These are phyloP conservation scores for Corymbia citriodora DNA, from an alignment of 441 rosid species.

Conservation along the genomic window DNA sequence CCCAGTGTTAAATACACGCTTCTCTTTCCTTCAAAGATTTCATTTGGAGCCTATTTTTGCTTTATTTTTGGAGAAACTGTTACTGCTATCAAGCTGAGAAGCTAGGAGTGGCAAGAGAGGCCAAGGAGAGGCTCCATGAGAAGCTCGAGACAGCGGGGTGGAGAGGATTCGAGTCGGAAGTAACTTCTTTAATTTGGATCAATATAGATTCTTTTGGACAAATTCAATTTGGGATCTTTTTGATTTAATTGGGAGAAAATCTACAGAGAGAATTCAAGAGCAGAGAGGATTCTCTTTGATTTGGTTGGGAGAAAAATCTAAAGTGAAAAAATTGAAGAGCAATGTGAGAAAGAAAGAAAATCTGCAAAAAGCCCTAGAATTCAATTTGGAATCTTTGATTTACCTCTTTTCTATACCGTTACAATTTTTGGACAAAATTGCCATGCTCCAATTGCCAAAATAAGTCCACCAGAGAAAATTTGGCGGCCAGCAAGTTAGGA, in stretches of 20 bases:
- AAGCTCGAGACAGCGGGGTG: accelerated
- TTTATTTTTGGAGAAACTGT: accelerated
- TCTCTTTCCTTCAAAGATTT: not conserved
- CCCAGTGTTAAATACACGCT: accelerated
- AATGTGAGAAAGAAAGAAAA: accelerated
- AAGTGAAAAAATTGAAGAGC: not conserved
- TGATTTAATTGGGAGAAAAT: not conserved
- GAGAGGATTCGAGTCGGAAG: not conserved
- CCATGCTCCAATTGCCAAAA: accelerated
- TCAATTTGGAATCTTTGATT: not conserved
- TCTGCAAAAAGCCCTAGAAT: not conserved
- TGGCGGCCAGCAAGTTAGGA: accelerated
- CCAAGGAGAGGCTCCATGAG: not conserved
- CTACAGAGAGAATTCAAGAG: not conserved
- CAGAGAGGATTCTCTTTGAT: not conserved
- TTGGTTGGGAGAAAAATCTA: not conserved
- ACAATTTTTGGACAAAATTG: not conserved
- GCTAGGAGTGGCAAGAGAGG: not conserved
- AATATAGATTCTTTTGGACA: not conserved
- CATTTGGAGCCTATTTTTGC: accelerated
- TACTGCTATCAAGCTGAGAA: not conserved
- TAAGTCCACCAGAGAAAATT: not conserved
- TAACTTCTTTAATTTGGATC: not conserved
- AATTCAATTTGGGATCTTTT: too few relatives aligned
- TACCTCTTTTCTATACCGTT: not conserved